Percentiles rank a stretch among this genome's conserved stretches.
phyloP scores from a whole-genome alignment of 345 rosid species.

The Excoecaria agallocha region DNA sequence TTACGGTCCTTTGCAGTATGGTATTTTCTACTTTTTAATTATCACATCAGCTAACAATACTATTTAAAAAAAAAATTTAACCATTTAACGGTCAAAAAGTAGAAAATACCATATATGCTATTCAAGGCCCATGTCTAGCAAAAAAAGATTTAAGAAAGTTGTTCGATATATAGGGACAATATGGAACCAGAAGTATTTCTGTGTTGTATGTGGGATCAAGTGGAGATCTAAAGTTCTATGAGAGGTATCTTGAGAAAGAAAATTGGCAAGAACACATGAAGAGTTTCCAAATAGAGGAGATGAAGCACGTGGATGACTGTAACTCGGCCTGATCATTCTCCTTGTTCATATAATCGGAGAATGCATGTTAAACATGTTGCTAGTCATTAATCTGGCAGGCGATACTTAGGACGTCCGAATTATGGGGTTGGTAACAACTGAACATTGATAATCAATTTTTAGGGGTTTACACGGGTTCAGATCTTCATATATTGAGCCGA shows the following conservation, averaged over 20 bases:
- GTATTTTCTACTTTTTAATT: no score
- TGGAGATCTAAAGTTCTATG: slow-evolving; percentile 50
- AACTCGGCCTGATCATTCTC: neutral
- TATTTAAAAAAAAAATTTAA: no score
- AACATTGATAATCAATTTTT: no score
- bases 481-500: no score
- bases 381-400: no score
- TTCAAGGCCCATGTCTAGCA: neutral
- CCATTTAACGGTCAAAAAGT: no score
- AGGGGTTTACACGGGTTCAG: no score
- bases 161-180: slow-evolving; percentile 43
- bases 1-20: no score
- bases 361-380: neutral
- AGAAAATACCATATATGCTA: no score
- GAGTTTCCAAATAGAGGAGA: slow-evolving; percentile 31
- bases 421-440: no score
- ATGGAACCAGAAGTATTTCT: slow-evolving; percentile 74
- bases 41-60: no score
- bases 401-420: no score
- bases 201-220: slow-evolving; percentile 43
- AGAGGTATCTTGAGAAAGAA: slow-evolving; percentile 51
- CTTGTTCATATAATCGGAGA: neutral
- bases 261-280: slow-evolving; percentile 49
- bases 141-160: neutral
- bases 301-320: neutral